Evolutionary conservation across 1,139 yeast genomes (phyloP).

Genomic region (Geotrichum aggregatum): DNA sequence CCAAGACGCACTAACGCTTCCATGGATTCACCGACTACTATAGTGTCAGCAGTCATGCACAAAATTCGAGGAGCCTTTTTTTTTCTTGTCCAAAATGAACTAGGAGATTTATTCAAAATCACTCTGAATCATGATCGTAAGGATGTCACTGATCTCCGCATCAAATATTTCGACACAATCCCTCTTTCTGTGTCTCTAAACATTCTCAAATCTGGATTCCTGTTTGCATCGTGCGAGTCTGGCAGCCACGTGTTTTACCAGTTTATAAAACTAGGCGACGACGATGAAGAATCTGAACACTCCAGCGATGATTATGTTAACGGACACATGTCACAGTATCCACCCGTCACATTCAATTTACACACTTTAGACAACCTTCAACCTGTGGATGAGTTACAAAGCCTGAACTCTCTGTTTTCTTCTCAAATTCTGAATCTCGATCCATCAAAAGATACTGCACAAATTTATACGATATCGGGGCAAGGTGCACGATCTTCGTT

Average conservation of each 20-base stretch:
- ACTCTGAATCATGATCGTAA: slow-evolving; percentile 47
- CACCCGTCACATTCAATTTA: slow-evolving; percentile 33
- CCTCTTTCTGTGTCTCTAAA: slow-evolving; percentile 53
- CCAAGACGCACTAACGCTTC: slow-evolving; percentile 24
- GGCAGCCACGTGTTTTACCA: slow-evolving; percentile 68
- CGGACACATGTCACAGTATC: slow-evolving; percentile 32
- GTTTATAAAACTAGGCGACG: slow-evolving; percentile 70
- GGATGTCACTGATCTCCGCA: slow-evolving; percentile 38
- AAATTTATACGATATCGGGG: slow-evolving; percentile 42
- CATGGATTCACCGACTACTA: slow-evolving; percentile 29
- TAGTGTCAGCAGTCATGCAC: slow-evolving; percentile 61
- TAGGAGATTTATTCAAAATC: slow-evolving; percentile 77
- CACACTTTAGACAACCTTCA: slow-evolving; percentile 53
- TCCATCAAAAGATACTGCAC: slow-evolving; percentile 36
- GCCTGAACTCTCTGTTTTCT: slow-evolving; percentile 57
- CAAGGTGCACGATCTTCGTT: slow-evolving; percentile 46
- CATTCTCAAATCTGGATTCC: slow-evolving; percentile 69
- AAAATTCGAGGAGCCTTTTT: slow-evolving; percentile 48
- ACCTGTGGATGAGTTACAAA: slow-evolving; percentile 50
- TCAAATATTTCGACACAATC: slow-evolving; percentile 75
- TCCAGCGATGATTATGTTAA: slow-evolving; percentile 36
- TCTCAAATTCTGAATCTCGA: slow-evolving; percentile 43
- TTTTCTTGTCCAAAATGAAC: slow-evolving; percentile 62
- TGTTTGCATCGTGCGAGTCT: slow-evolving; percentile 62
- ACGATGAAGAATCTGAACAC: slow-evolving; percentile 37